Percentiles rank a stretch among this genome's conserved stretches.
phyloP scores from a whole-genome alignment of 495 filamentous ascomycete genomes.

The Xylaria sp. region DNA sequence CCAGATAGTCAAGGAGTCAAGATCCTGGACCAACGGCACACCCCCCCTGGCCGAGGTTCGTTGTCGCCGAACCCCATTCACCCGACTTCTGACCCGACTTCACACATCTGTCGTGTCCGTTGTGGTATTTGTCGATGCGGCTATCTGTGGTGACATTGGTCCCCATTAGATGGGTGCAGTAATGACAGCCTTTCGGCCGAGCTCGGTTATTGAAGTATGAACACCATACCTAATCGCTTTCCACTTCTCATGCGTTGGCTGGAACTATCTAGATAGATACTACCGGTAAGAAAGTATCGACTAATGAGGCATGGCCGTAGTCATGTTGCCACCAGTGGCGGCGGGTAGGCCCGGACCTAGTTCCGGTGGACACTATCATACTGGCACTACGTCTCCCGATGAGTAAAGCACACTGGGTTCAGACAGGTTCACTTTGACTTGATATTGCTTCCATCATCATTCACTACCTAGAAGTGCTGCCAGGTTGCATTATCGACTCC shows the following conservation, averaged over 20 bases:
- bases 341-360: not conserved
- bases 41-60: slow-evolving; percentile 18
- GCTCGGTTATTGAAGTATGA: slow-evolving; percentile 5
- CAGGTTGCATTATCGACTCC: not conserved
- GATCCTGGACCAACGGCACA: not conserved
- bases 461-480: slow-evolving; percentile 23
- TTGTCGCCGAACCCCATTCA: slow-evolving; percentile 19
- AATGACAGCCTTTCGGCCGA: slow-evolving; percentile 12
- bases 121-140: not conserved
- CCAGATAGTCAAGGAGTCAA: not conserved
- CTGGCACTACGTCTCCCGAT: not conserved
- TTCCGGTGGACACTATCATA: not conserved
- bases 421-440: slow-evolving; percentile 1
- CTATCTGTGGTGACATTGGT: not conserved
- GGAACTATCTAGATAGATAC: not conserved
- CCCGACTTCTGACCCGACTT: slow-evolving; percentile 8
- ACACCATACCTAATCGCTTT: not conserved
- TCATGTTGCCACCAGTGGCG: not conserved
- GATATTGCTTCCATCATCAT: slow-evolving; percentile 18
- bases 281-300: not conserved
- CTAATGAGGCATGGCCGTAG: not conserved
- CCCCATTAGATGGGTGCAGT: not conserved
- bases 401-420: not conserved
- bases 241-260: not conserved
- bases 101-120: not conserved